These are phyloP conservation scores for Corchorus capsularis DNA, from an alignment of 345 rosid genomes.

Conservation along the genomic window DNA sequence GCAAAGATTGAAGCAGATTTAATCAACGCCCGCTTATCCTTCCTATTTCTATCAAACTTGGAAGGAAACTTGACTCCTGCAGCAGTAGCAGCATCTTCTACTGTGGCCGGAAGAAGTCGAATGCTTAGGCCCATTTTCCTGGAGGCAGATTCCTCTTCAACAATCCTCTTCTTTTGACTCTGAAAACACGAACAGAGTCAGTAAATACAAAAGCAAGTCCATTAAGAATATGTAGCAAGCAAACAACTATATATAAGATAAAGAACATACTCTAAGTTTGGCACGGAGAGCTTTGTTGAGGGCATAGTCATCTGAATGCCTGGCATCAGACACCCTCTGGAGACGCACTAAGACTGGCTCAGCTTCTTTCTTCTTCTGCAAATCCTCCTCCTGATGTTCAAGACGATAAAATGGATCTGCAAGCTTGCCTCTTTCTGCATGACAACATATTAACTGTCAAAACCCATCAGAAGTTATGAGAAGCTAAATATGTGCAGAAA, in stretches of 20 bases:
- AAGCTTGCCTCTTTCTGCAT: constrained; percentile 83
- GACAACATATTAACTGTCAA: constrained; percentile 24
- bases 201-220: constrained; percentile 9
- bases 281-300: constrained; percentile 81
- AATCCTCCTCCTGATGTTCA: constrained; percentile 92
- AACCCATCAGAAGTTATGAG: neutral
- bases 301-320: constrained; percentile 86
- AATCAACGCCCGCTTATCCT: constrained; percentile 74
- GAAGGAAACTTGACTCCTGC: constrained; percentile 62
- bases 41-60: constrained; percentile 76
- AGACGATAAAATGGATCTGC: constrained; percentile 93
- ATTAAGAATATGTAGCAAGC: neutral
- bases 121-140: constrained; percentile 77
- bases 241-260: neutral
- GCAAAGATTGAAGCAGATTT: constrained; percentile 74
- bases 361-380: constrained; percentile 94
- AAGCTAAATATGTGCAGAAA: neutral
- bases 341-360: constrained; percentile 85
- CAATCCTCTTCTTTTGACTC: constrained; percentile 83
- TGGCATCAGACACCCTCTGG: constrained; percentile 77
- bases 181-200: constrained; percentile 18
- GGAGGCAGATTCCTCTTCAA: constrained; percentile 76
- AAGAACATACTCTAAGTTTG: constrained; percentile 57
- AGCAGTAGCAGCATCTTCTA: constrained; percentile 66
- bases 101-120: constrained; percentile 64